A percentile compares a stretch with the other conserved stretches of the same genome.
Conservation (phyloP, 495 filamentous ascomycete genomes). For the Neurospora sp. region DNA sequence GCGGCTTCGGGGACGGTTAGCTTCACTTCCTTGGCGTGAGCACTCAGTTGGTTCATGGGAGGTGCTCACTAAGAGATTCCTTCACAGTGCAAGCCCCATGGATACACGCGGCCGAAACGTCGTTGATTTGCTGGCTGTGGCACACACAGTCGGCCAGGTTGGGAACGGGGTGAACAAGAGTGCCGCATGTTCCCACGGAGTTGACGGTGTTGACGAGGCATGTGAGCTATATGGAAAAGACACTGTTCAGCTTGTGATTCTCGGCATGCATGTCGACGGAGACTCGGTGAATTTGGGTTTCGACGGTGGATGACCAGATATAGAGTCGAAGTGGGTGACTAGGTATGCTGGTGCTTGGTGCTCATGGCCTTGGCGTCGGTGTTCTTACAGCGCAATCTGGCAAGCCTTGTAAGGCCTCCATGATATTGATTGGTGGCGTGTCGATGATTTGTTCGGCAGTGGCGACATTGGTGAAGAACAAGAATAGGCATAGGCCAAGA, state of each 20-base stretch:
- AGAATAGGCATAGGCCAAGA: slow-evolving; percentile 5
- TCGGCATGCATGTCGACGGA: neutral
- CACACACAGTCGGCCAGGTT: slow-evolving; percentile 16
- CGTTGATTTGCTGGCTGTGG: slow-evolving; percentile 1
- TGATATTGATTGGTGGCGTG: neutral
- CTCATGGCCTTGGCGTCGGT: neutral
- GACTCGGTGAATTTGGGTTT: neutral
- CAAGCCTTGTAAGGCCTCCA: neutral
- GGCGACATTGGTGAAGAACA: neutral
- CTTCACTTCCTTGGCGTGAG: neutral
- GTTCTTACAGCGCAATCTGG: slow-evolving; percentile 7
- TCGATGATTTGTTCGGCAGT: neutral
- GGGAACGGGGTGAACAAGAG: neutral
- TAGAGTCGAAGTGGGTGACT: neutral
- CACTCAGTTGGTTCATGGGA: neutral
- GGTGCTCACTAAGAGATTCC: slow-evolving; percentile 11
- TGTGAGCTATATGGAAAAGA: neutral
- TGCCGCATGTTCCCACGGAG: slow-evolving; percentile 8
- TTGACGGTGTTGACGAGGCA: slow-evolving; percentile 5
- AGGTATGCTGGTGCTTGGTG: neutral
- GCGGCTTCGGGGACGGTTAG: slow-evolving; percentile 8
- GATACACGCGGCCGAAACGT: slow-evolving; percentile 6
- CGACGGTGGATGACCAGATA: neutral
- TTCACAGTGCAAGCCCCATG: slow-evolving; percentile 7
- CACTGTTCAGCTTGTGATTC: slow-evolving; percentile 1